Conservation (phyloP, 177 flowering plant species). For the Vitis hybrid region DNA sequence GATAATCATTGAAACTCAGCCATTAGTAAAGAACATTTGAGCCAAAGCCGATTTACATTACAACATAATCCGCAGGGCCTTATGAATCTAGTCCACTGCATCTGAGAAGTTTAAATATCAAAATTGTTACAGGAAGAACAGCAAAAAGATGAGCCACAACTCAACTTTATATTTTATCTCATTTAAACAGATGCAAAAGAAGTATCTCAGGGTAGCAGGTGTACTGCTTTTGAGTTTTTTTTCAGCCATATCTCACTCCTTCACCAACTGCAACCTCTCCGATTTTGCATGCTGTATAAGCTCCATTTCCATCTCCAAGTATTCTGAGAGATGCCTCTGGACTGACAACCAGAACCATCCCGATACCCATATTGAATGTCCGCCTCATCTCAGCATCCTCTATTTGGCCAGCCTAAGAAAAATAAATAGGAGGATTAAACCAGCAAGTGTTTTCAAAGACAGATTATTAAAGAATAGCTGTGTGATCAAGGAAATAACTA, state of each 20-base stretch:
- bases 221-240: no score
- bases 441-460: neutral
- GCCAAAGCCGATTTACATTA: no score
- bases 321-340: slow-evolving; percentile 59
- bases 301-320: slow-evolving; percentile 37
- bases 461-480: neutral
- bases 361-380: slow-evolving; percentile 95
- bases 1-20: no score
- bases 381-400: slow-evolving; percentile 85
- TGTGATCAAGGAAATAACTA: neutral
- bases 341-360: slow-evolving; percentile 80
- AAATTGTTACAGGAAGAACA: no score
- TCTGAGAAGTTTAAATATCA: no score
- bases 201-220: no score
- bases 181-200: no score
- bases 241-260: slow-evolving; percentile 53
- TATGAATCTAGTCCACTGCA: no score
- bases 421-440: neutral
- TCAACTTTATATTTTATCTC: no score
- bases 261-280: slow-evolving; percentile 70
- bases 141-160: no score
- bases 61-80: no score
- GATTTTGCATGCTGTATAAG: slow-evolving; percentile 41
- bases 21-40: no score
- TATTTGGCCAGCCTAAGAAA: slow-evolving; percentile 64